Conservation (phyloP, 2,329 filamentous ascomycete species). For the Pestalotiopsis sp. region DNA sequence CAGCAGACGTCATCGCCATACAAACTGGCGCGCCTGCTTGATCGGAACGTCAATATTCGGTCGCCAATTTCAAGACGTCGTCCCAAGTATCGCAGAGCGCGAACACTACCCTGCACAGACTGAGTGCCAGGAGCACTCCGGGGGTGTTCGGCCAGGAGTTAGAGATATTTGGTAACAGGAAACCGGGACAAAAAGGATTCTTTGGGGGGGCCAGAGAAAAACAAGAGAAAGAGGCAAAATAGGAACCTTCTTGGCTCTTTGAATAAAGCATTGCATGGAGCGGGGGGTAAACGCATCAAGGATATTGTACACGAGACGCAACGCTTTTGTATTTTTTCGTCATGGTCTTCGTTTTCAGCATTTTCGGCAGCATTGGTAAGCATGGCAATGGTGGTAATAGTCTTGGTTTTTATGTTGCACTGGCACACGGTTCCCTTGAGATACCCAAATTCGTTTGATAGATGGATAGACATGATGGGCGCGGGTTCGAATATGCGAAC, state of each 20-base stretch:
- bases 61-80: not conserved
- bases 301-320: slow-evolving; percentile 8
- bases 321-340: not conserved
- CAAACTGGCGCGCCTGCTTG: not conserved
- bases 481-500: not conserved
- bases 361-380: not conserved
- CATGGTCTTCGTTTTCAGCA: not conserved
- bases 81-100: not conserved
- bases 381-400: slow-evolving; percentile 5
- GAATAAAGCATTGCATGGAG: slow-evolving; percentile 6
- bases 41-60: not conserved
- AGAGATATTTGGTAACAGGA: not conserved
- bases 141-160: not conserved
- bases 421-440: slow-evolving; percentile 18
- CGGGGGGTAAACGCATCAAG: not conserved
- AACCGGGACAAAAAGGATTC: not conserved
- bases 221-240: not conserved
- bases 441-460: slow-evolving; percentile 22
- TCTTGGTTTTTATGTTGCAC: not conserved
- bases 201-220: not conserved
- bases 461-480: slow-evolving; percentile 3
- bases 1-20: slow-evolving; percentile 3
- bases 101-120: not conserved
- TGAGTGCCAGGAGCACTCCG: not conserved
- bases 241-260: not conserved